Evolutionary conservation across 2,329 filamentous ascomycete genomes (phyloP).

Genomic region (Orbilia brochopaga): DNA sequence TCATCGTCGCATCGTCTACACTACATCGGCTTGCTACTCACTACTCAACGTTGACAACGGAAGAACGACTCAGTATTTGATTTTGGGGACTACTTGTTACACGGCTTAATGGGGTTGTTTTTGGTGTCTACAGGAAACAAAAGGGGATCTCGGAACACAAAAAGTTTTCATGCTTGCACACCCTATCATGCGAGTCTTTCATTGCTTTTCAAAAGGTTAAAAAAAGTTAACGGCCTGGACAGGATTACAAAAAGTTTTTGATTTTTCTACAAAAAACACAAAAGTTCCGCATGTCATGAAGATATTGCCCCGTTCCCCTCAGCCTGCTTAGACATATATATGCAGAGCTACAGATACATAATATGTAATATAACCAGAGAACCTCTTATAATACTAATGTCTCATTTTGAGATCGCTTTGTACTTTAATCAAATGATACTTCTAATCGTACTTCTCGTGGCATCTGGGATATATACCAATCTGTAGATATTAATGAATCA

Average conservation of each 20-base stretch:
- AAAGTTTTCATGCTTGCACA: slow-evolving; percentile 30
- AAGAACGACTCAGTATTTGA: too few species aligned
- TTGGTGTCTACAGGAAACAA: background rate
- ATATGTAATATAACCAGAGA: too few species aligned
- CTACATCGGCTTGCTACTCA: slow-evolving; percentile 6
- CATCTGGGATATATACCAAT: background rate
- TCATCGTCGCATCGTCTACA: background rate
- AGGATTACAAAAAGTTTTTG: slow-evolving; percentile 42
- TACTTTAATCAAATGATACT: too few species aligned
- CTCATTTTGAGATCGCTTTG: too few species aligned
- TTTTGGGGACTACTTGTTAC: background rate
- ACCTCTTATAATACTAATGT: too few species aligned
- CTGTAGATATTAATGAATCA: too few species aligned
- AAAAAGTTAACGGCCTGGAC: slow-evolving; percentile 39
- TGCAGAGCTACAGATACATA: too few species aligned
- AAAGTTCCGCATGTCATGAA: slow-evolving; percentile 11
- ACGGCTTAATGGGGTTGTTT: background rate
- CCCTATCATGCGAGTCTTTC: slow-evolving; percentile 14
- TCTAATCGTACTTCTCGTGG: too few species aligned
- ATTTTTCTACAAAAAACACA: slow-evolving; percentile 10
- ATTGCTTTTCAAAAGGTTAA: slow-evolving; percentile 2
- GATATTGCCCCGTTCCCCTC: too few species aligned
- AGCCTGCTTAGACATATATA: too few species aligned
- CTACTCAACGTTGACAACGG: slow-evolving; percentile 17
- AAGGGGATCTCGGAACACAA: slow-evolving; percentile 4